Evolutionary conservation across 176 grass and related monocot genomes (phyloP), one percentile per base, ranked within the genome.

Genomic region (Coix lacrymajobi): DNA sequence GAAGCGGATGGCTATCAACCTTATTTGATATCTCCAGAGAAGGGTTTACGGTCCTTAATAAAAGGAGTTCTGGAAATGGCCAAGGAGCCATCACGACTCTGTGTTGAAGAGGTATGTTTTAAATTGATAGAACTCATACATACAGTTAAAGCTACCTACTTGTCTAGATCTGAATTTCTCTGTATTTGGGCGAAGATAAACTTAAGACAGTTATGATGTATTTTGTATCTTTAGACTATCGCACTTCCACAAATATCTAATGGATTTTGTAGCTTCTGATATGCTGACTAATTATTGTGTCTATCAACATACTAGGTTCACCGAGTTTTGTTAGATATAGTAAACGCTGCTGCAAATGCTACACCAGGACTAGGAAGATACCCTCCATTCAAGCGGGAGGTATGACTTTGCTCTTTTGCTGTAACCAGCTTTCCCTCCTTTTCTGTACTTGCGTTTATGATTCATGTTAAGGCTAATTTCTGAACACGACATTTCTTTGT

Each of bases 1-100:
- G 94, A 97, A 92, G 91, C 94, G 8, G 94, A 97, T 89, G 94
- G 94, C 78, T 97, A 97, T 82, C 94, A 97, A 84, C 94, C 94
- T 79, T 97, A 97, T 91, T 86, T 97, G 76, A 93, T 97, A 87
- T 97, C 94, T 66, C 94, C 94, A 26, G 94, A 97, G 69, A 97
- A 97, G 86, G 94, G 94, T 88, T 89, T 97, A 73, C 89, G 62
- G 26, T 97, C 94, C 54, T 87, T 97, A 83, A 97, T 97, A 77
- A 97, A 90, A 93, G 91, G 92, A 81, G 94, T 97, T 56, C 79
- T 97, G 12, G 94, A 97, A 91, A 86, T 97, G 88, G 94, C 94
- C 38, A 97, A 97, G 78, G 94, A 97, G 83, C 94, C 94, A 73
- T 97, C 94, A 51, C 78, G 94, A 64, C 89, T 97, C 43, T 97